Evolutionary conservation across 2,329 filamentous ascomycete genomes (phyloP).

Genomic region (Xylaria sp.): DNA sequence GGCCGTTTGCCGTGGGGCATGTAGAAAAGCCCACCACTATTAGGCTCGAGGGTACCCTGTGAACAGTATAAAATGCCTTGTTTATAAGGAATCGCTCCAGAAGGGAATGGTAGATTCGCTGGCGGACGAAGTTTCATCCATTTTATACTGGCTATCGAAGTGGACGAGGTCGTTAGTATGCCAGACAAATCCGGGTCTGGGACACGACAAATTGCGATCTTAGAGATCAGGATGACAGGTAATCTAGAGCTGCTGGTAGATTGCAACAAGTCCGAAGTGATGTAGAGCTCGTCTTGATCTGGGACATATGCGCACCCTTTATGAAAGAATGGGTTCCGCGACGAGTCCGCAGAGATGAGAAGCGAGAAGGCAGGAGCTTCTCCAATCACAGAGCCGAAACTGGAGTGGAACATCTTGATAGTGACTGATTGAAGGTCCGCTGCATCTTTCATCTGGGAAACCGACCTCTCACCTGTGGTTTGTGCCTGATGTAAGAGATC

Average conservation of each 20-base stretch:
- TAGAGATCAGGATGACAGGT: constrained; percentile 59
- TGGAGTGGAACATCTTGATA: constrained; percentile 52
- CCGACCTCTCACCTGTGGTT: constrained; percentile 25
- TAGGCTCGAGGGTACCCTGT: constrained; percentile 49
- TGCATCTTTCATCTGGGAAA: background rate
- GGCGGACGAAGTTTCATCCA: constrained; percentile 58
- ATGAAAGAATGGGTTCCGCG: constrained; percentile 59
- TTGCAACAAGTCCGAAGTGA: constrained; percentile 57
- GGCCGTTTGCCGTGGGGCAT: constrained; percentile 51
- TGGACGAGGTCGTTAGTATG: background rate
- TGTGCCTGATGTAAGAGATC: constrained; percentile 26
- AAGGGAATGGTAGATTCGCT: constrained; percentile 56
- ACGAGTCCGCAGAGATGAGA: constrained; percentile 53
- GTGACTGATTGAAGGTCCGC: constrained; percentile 42
- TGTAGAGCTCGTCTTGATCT: constrained; percentile 56
- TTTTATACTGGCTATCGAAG: constrained; percentile 47
- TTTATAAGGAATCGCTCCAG: constrained; percentile 54
- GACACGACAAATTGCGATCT: constrained; percentile 44
- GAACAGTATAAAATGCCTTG: constrained; percentile 56
- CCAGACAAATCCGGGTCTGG: background rate
- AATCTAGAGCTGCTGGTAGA: constrained; percentile 51
- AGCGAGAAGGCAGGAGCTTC: constrained; percentile 52
- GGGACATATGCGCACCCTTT: constrained; percentile 56
- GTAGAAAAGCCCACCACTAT: constrained; percentile 47
- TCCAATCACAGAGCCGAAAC: constrained; percentile 52